A percentile compares a stretch with the other conserved stretches of the same genome.
Evolutionary conservation across 106 monocot genomes (phyloP).

Genomic region (Cymbidium sinense): DNA sequence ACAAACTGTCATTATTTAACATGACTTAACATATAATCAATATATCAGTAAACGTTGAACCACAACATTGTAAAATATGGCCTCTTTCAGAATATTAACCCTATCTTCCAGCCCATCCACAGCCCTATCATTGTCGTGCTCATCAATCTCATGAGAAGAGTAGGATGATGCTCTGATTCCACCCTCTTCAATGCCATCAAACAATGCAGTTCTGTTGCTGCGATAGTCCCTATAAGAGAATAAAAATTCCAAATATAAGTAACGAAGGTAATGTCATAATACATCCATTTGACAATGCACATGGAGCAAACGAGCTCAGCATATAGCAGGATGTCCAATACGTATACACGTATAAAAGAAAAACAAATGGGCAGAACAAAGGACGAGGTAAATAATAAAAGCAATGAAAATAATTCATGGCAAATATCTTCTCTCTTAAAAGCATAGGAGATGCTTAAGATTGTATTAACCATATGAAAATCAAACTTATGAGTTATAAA

Average conservation of each 20-base stretch:
- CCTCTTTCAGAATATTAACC: constrained; percentile 48
- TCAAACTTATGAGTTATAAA: not conserved
- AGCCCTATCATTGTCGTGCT: constrained; percentile 41
- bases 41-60: not conserved
- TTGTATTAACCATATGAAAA: not conserved
- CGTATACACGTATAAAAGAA: too few relatives aligned
- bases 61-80: constrained; percentile 9
- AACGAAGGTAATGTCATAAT: not conserved
- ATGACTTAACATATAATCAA: not conserved
- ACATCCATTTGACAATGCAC: not conserved
- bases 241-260: not conserved
- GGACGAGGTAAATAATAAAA: not conserved
- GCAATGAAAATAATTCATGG: not conserved
- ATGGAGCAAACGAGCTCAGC: too few relatives aligned
- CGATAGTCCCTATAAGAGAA: constrained; percentile 36
- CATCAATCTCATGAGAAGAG: constrained; percentile 40
- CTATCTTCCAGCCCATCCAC: constrained; percentile 51
- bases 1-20: not conserved
- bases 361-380: not conserved
- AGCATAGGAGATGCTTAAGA: not conserved
- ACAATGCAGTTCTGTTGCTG: constrained; percentile 39
- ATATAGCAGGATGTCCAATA: too few relatives aligned
- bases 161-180: constrained; percentile 38
- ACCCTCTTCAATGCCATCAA: constrained; percentile 61
- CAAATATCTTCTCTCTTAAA: not conserved